Percentiles rank a stretch among this genome's conserved stretches.
These are phyloP conservation scores for Aspergillus pseudotamarii DNA, from an alignment of 2,329 filamentous ascomycete genomes.

Conservation along the genomic window DNA sequence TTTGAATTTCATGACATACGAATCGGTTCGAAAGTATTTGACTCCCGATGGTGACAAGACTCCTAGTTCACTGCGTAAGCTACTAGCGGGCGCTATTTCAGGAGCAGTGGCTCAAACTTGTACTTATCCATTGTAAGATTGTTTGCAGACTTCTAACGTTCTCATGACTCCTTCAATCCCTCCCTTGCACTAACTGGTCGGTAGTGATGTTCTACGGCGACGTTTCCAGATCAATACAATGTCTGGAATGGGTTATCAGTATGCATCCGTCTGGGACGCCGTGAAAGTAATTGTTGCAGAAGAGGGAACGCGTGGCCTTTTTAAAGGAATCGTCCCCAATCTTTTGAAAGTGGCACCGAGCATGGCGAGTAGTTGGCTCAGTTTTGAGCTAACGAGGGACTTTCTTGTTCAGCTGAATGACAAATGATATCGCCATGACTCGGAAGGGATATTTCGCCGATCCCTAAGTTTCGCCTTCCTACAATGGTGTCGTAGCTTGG, in stretches of 20 bases:
- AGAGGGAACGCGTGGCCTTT: conserved; percentile 82
- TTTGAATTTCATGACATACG: conserved; percentile 98
- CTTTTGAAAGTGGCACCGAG: conserved; percentile 95
- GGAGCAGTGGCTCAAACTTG: conserved; percentile 95
- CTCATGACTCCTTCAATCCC: not conserved
- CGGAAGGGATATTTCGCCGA: not conserved
- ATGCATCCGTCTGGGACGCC: conserved; percentile 83
- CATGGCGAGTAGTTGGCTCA: conserved; percentile 98
- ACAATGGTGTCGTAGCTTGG: too few species aligned
- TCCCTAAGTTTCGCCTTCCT: not conserved
- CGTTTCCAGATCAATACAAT: conserved; percentile 99
- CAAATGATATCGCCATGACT: conserved; percentile 14
- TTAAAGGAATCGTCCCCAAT: conserved; percentile 96
- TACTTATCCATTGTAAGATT: conserved; percentile 91
- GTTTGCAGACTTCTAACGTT: not conserved
- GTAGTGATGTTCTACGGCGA: conserved; percentile 83
- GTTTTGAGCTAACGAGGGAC: conserved; percentile 91
- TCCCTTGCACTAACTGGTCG: conserved; percentile 13
- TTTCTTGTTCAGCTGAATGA: conserved; percentile 67
- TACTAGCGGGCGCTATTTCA: conserved; percentile 89
- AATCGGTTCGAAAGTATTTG: conserved; percentile 79
- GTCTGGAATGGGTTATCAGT: conserved; percentile 96
- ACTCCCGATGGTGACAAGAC: conserved; percentile 87
- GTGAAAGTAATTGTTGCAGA: conserved; percentile 77
- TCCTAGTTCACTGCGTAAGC: conserved; percentile 76